phyloP scores from a whole-genome alignment of 2,329 filamentous ascomycete genomes.

The Botryotinia narcissicola region DNA sequence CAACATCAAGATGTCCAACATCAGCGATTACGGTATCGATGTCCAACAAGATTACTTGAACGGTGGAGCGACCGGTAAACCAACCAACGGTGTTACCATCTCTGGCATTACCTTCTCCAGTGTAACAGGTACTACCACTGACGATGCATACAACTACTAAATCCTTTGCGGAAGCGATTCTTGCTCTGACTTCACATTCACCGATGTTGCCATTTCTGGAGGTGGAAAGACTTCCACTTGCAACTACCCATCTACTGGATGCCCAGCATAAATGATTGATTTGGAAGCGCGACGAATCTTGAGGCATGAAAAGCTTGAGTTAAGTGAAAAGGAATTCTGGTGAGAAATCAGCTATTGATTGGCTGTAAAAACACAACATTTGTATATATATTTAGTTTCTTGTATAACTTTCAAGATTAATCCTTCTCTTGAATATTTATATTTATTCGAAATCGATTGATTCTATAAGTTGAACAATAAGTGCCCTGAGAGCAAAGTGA shows the following conservation, averaged over 20 bases:
- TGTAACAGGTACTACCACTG: conserved; percentile 44
- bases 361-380: background rate
- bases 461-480: background rate
- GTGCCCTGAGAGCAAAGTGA: too few relatives aligned
- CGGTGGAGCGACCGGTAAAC: conserved; percentile 29
- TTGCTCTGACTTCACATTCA: conserved; percentile 38
- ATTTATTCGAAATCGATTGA: background rate
- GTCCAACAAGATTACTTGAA: conserved; percentile 55
- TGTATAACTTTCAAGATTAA: background rate
- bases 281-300: background rate
- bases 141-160: conserved; percentile 44
- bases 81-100: conserved; percentile 47
- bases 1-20: conserved; percentile 49
- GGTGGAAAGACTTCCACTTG: background rate
- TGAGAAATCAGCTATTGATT: background rate
- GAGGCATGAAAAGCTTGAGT: background rate
- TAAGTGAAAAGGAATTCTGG: background rate
- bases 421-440: background rate
- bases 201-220: conserved; percentile 4
- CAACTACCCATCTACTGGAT: conserved; percentile 12
- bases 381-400: background rate
- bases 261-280: background rate
- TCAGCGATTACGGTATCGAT: conserved; percentile 48
- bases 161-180: conserved; percentile 54
- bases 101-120: conserved; percentile 47